A percentile compares a stretch with the other conserved stretches of the same genome.
These are phyloP conservation scores for Thalassiosira allenii DNA, from an alignment of 352 stramenopile genomes.

Conservation along the genomic window DNA sequence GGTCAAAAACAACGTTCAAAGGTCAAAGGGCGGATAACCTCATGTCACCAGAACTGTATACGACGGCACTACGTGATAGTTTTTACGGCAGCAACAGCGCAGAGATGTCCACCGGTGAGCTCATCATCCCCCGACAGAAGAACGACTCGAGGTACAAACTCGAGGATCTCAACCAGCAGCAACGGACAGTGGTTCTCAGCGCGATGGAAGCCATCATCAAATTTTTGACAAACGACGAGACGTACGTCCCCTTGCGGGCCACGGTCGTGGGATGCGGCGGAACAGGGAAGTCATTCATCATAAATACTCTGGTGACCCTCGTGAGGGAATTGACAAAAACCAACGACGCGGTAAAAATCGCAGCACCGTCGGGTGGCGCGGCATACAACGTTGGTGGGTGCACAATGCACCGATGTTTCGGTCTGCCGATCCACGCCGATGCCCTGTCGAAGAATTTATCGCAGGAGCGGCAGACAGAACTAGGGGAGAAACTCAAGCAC, in stretches of 20 bases:
- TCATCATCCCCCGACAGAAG: neutral
- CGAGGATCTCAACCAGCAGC: neutral
- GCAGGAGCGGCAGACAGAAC: neutral
- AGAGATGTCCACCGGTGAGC: neutral
- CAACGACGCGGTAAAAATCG: constrained; percentile 24
- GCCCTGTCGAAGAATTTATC: neutral
- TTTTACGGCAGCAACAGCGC: neutral
- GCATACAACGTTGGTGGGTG: constrained; percentile 40
- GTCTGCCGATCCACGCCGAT: neutral
- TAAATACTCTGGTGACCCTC: constrained; percentile 37
- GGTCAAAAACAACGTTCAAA: neutral
- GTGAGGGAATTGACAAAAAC: constrained; percentile 6
- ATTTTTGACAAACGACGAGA: constrained; percentile 13
- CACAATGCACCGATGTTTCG: constrained; percentile 14
- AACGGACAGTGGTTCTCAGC: neutral
- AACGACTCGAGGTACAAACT: neutral
- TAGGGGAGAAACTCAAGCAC: neutral
- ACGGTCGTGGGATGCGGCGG: constrained; percentile 34
- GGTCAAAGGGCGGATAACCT: neutral
- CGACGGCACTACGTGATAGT: neutral
- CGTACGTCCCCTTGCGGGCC: constrained; percentile 24
- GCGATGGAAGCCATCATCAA: constrained; percentile 3
- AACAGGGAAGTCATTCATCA: constrained; percentile 33
- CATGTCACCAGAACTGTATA: neutral
- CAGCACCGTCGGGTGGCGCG: constrained; percentile 27